Conservation (phyloP, 83 land plant species). For the Diphasiastrum complanatum region DNA sequence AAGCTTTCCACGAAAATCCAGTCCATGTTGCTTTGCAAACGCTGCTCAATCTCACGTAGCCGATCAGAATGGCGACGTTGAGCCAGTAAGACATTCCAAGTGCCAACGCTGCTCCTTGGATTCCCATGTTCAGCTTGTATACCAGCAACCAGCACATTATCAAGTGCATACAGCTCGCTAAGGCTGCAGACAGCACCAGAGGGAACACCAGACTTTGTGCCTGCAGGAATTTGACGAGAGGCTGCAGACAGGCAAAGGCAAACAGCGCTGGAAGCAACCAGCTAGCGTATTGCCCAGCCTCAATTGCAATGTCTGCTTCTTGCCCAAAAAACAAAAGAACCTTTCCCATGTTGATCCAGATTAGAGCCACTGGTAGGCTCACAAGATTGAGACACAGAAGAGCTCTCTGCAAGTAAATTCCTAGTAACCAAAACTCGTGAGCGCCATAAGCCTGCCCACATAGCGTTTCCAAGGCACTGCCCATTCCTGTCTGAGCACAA, state of each 20-base stretch:
- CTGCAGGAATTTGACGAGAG: slow-evolving; percentile 47
- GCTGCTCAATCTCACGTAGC: slow-evolving; percentile 38
- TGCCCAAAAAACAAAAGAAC: slow-evolving; percentile 44
- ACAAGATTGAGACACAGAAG: slow-evolving; percentile 34
- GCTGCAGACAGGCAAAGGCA: slow-evolving; percentile 39
- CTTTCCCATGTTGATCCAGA: slow-evolving; percentile 50
- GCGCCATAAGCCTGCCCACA: slow-evolving; percentile 83
- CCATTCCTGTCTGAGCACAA: slow-evolving; percentile 66
- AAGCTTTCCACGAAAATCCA: slow-evolving; percentile 37
- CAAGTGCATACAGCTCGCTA: slow-evolving; percentile 39
- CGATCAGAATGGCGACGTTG: slow-evolving; percentile 32
- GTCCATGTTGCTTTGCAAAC: slow-evolving; percentile 41
- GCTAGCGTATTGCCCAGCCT: slow-evolving; percentile 42
- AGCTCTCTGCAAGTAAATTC: slow-evolving; percentile 45
- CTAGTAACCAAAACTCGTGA: slow-evolving; percentile 43
- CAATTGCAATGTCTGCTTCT: slow-evolving; percentile 40
- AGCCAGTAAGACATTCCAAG: slow-evolving; percentile 47
- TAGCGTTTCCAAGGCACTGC: slow-evolving; percentile 53
- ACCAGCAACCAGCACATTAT: slow-evolving; percentile 56
- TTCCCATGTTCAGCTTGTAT: slow-evolving; percentile 36
- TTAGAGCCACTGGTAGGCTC: slow-evolving; percentile 41
- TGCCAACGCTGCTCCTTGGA: slow-evolving; percentile 52
- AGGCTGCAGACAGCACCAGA: slow-evolving; percentile 31
- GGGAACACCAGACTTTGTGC: slow-evolving; percentile 49
- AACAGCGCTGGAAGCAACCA: slow-evolving; percentile 49